Evolutionary conservation across 257 asterid genomes (phyloP).

Genomic region (Ajuga chamaepitys): DNA sequence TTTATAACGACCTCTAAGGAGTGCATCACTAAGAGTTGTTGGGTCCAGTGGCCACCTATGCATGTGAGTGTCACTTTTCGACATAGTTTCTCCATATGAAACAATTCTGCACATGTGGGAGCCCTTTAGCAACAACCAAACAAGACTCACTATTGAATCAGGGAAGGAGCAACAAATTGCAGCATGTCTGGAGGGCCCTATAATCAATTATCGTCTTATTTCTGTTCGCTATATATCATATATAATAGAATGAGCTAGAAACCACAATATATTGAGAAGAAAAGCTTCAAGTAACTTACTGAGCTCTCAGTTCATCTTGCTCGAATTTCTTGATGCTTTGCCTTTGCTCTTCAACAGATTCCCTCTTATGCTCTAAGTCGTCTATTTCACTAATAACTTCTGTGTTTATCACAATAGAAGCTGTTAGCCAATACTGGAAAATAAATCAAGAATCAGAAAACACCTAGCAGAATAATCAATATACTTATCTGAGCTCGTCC

Average conservation of each 20-base stretch:
- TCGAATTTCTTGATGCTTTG: constrained; percentile 43
- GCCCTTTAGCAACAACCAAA: not conserved
- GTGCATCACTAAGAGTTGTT: not conserved
- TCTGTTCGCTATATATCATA: not conserved
- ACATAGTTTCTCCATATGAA: not conserved
- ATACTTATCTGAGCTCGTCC: constrained; percentile 85
- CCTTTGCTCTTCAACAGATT: constrained; percentile 42
- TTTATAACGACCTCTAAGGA: not conserved
- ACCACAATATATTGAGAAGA: not conserved
- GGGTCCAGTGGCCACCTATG: not conserved
- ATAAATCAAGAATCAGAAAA: constrained; percentile 6
- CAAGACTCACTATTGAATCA: not conserved
- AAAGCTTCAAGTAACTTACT: constrained; percentile 44
- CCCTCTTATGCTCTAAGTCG: constrained; percentile 46
- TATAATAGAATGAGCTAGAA: not conserved
- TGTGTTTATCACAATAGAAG: constrained; percentile 36
- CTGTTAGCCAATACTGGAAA: constrained; percentile 13
- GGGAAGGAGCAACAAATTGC: not conserved
- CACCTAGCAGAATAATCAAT: not conserved
- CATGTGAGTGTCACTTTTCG: not conserved
- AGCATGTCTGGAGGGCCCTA: not conserved
- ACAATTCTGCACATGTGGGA: not conserved
- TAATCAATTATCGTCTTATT: not conserved
- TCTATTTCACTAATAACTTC: constrained; percentile 40
- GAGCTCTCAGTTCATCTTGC: constrained; percentile 51